Conservation (phyloP, 2,329 filamentous ascomycete genomes). For the Fusarium sp. region DNA sequence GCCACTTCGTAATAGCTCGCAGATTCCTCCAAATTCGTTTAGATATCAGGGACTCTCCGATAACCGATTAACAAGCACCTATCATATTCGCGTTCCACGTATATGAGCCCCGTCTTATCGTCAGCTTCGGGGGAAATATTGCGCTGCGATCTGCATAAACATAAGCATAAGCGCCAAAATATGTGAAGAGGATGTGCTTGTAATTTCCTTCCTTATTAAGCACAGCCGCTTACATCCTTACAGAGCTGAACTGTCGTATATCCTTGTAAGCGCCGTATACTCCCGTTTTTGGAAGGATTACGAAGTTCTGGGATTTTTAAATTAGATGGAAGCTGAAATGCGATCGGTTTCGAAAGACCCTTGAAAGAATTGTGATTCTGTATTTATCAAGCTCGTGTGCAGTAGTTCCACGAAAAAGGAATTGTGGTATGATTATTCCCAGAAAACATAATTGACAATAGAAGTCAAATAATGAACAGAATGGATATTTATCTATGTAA, state of each 20-base stretch:
- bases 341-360: not conserved
- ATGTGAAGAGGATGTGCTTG: not conserved
- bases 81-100: not conserved
- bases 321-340: not conserved
- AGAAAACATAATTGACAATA: too few relatives aligned
- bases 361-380: not conserved
- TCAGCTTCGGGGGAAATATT: not conserved
- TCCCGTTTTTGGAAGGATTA: not conserved
- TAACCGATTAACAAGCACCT: not conserved
- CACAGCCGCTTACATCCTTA: conserved; percentile 16
- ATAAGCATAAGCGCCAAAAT: conserved; percentile 8
- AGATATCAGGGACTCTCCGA: not conserved
- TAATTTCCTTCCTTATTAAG: conserved; percentile 5
- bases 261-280: not conserved
- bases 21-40: not conserved
- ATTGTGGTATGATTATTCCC: too few relatives aligned
- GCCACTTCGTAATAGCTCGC: not conserved
- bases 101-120: conserved; percentile 1
- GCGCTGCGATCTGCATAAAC: not conserved
- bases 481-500: too few relatives aligned
- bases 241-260: conserved; percentile 2
- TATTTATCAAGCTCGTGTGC: too few relatives aligned
- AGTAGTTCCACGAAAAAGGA: too few relatives aligned
- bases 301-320: not conserved
- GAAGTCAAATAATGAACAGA: too few relatives aligned